Percentiles rank a stretch among this genome's conserved stretches.
These are phyloP conservation scores for Funneliformis geosporum DNA, from an alignment of 192 early-diverging fungal genomes.

Conservation along the genomic window DNA sequence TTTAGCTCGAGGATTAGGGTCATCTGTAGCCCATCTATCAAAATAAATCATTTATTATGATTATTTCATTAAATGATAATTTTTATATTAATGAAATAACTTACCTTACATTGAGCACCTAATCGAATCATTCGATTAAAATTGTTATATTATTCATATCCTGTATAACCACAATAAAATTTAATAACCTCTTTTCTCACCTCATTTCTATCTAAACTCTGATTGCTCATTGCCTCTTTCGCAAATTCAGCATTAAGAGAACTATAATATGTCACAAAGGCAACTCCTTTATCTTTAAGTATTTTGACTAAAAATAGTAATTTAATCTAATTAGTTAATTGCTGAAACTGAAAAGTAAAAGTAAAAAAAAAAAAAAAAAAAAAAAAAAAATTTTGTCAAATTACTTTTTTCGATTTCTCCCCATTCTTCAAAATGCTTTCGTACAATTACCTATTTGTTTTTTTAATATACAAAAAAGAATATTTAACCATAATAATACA, in stretches of 20 bases:
- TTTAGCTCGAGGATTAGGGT: conserved; percentile 67
- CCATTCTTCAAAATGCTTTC: conserved; percentile 72
- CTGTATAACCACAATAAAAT: background rate
- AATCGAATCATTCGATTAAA: background rate
- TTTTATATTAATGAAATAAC: conserved; percentile 22
- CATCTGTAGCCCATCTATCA: conserved; percentile 85
- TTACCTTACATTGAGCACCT: conserved; percentile 43
- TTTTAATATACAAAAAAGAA: no score
- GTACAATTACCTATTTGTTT: conserved; percentile 48
- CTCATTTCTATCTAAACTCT: conserved; percentile 77
- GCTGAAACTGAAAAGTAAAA: no score
- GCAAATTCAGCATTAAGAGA: conserved; percentile 83
- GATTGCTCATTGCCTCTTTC: conserved; percentile 84
- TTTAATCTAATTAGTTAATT: conserved; percentile 7
- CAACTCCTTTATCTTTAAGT: conserved; percentile 70
- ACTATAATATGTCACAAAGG: conserved; percentile 77
- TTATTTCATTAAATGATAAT: background rate
- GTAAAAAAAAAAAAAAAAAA: no score
- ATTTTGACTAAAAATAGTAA: conserved; percentile 59
- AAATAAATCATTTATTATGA: conserved; percentile 29
- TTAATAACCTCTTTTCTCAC: conserved; percentile 39
- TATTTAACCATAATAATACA: no score
- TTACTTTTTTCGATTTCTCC: conserved; percentile 76
- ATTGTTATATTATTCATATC: background rate
- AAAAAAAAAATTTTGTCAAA: no score